Base-by-base conservation (phyloP, 2,329 filamentous ascomycete genomes). In the Exophiala lecanii-corni region DNA sequence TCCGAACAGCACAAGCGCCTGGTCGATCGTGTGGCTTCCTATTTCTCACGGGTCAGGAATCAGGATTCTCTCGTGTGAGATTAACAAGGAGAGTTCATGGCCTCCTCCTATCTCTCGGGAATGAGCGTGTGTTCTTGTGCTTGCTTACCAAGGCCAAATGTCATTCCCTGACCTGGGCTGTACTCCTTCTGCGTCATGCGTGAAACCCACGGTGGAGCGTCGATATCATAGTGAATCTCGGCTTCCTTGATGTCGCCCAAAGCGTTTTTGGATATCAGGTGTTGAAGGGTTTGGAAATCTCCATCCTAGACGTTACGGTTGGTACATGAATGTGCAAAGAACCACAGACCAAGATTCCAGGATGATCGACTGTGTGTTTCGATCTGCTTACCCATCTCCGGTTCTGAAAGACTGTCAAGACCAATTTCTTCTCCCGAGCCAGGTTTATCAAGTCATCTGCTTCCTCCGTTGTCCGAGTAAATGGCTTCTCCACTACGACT, bases 401-500 rank as follows among this genome's bases (percentile, higher is more conserved):
- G 68, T 88, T 85, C 68, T 85, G 81, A 63, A 82, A 85, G 12
- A 84, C 79, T 51, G 78, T 79, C 49, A 85, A 63, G 34, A 81
- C 61, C 46, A 69, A 71, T 30, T 68, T 62, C 33, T 71, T 62
- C 47, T 73, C 62, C 50, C 69, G 62, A 6, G 81, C 75, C 36
- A 82, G 66, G 5, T 63, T 61, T 34, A 76, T 73, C 9, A 91
- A 75, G 51, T 76, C 65, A 20, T 78, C 72, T 6, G 84, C 85
- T 65, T 89, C 81, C 47, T 76, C 69, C 2, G 75, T 70, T 1
- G 81, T 84, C 17, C 84, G 82, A 16, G 86, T 84, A 60, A 91
- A 89, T 2, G 86, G 86, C 70, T 91, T 91, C 69, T 91, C 86
- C 36, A 84, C 82, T 41, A 91, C 71, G 18, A 88, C 82, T 70